Evolutionary conservation across 2,329 filamentous ascomycete genomes (phyloP), one percentile per base, ranked within the genome.

Genomic region (Diplodia seriata): DNA sequence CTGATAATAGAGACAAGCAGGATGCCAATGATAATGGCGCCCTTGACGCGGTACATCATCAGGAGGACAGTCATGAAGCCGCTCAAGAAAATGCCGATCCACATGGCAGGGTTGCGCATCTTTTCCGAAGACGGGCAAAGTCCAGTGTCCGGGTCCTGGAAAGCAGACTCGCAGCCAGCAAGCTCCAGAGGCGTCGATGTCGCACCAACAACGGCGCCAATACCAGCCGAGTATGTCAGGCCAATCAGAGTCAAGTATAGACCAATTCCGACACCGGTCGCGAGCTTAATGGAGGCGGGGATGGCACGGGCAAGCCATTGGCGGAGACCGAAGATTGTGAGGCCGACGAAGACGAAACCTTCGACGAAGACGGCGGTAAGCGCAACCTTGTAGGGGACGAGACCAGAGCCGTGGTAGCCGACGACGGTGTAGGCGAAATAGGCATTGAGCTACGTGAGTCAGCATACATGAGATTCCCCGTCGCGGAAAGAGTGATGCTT

Each of bases 341-440:
- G 85, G 3, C 82, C 91, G 62, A 96, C 87, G 80, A 97, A 97
- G 70, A 96, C 89, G 77, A 91, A 91, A 47, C 93, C 93, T 78
- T 97, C 93, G 15, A 95, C 90, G 76, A 97, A 96, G 71, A 95
- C 93, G 66, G 93, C 92, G 4, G 92, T 95, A 47, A 96, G 81
- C 40, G 93, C 93, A 51, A 94, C 85, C 65, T 86, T 78, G 76
- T 92, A 97, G 1, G 91, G 88, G 9, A 96, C 89, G 43, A 85
- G 83, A 2, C 92, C 92, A 26, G 83, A 85, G 53, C 92, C 93
- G 76, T 94, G 89, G 74, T 84, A 87, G 3, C 93, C 93, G 68
- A 96, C 92, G 54, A 92, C 90, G 0, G 88, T 91, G 76, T 91
- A 96, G 31, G 92, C 86, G 75, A 96, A 96, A 78, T 96, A 96